Conservation (phyloP, 495 filamentous ascomycete genomes). For the Apiosordaria backusii region DNA sequence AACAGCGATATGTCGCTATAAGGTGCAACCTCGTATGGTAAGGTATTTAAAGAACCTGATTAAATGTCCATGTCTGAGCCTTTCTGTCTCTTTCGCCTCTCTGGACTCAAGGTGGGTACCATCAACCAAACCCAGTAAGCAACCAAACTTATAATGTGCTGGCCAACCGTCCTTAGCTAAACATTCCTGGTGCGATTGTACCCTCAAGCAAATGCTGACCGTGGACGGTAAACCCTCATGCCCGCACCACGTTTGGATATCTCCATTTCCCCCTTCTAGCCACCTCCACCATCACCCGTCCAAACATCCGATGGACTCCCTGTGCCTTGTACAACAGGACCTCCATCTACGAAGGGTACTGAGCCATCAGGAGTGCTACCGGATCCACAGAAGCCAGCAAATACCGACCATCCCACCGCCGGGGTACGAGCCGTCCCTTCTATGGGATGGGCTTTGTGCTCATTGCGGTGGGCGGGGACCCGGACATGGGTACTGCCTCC, state of each 20-base stretch:
- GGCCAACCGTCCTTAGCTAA: conserved; percentile 3
- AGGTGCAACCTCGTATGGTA: too few species aligned
- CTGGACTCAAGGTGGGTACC: neutral
- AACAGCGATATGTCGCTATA: too few species aligned
- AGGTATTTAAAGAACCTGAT: too few species aligned
- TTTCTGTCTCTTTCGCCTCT: neutral
- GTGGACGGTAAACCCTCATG: neutral
- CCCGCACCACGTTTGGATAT: conserved; percentile 12
- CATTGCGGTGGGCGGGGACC: neutral
- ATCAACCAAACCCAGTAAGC: neutral
- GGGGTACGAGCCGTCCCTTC: neutral
- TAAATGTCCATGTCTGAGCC: neutral
- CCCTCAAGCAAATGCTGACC: neutral
- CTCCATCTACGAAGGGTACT: neutral
- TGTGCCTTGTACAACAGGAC: neutral
- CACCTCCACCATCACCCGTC: neutral
- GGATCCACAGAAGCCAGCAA: neutral
- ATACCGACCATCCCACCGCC: neutral
- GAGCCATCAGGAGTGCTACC: neutral
- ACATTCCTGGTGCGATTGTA: conserved; percentile 17
- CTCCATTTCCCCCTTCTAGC: neutral
- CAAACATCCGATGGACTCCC: neutral
- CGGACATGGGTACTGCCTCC: neutral
- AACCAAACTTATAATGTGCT: conserved; percentile 3
- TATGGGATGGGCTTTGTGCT: neutral